Evolutionary conservation across 768 basidiomycete species (phyloP).

Genomic region (Trametes punicea): DNA sequence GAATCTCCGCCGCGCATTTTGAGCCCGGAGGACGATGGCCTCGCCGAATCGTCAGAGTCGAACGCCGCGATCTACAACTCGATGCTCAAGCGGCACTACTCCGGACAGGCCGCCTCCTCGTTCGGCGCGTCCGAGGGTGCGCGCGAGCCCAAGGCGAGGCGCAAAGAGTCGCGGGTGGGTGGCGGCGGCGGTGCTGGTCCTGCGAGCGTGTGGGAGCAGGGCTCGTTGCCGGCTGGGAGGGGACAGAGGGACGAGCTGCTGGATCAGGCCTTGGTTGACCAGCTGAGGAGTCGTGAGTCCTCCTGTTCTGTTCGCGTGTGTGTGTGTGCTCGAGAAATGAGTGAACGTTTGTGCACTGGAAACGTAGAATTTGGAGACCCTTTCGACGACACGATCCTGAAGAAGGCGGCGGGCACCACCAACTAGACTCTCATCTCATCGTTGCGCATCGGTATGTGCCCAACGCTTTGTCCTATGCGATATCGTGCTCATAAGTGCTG

Average conservation of each 20-base stretch:
- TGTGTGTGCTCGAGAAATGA: no score
- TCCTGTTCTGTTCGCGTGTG: not conserved
- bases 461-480: not conserved
- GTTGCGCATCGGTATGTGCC: not conserved
- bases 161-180: conserved; percentile 15
- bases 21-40: not conserved
- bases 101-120: not conserved
- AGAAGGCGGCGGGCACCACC: conserved; percentile 17
- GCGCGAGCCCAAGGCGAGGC: conserved; percentile 24
- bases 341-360: no score
- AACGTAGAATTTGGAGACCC: conserved; percentile 33
- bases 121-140: conserved; percentile 6
- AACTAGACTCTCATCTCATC: not conserved
- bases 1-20: conserved; percentile 14
- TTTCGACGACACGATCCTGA: conserved; percentile 27
- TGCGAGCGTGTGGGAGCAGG: not conserved
- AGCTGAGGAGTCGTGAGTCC: conserved; percentile 21
- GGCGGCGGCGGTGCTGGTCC: not conserved
- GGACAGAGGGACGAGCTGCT: conserved; percentile 25
- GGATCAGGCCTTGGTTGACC: conserved; percentile 22
- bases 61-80: not conserved
- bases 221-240: not conserved
- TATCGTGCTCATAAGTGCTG: not conserved
- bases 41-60: not conserved
- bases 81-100: conserved; percentile 10